Base-by-base conservation (phyloP, 1,139 yeast species). In the Wickerhamomyces sp. region DNA sequence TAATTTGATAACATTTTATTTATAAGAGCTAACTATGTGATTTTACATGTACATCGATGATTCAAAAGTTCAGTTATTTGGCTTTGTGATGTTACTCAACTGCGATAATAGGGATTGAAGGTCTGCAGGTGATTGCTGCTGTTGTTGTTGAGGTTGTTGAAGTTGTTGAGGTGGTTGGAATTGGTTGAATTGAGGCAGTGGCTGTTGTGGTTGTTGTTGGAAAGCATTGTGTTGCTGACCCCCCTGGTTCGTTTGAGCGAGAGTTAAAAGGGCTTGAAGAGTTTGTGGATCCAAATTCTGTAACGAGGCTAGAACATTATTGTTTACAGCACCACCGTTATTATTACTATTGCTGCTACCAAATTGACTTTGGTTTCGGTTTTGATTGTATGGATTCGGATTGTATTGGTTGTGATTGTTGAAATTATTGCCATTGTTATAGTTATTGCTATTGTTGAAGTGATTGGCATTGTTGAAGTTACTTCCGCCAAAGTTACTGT, bases 261-360 rank as follows among this genome's bases (percentile, higher is more conserved):
- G 51, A 1, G 68, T 54, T 24, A 75, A 52, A 49, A 75, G 61
- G 45, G 58, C 70, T 34, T 75, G 77, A 39, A 75, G 62, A 14
- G 77, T 66, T 27, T 62, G 61, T 9, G 78, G 78, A 38, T 75
- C 77, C 44, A 75, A 54, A 31, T 61, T 65, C 50, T 72, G 77
- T 34, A 75, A 49, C 2, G 65, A 62, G 28, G 59, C 51, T 12
- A 61, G 37, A 21, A 62, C 39, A 29, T 59, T 26, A 15, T 29
- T n/a, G n/a, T n/a, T n/a, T n/a, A n/a, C n/a, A n/a, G n/a, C n/a
- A n/a, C n/a, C n/a, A n/a, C n/a, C n/a, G n/a, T n/a, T n/a, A n/a
- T n/a, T n/a, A n/a, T n/a, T n/a, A n/a, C n/a, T n/a, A n/a, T n/a
- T n/a, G n/a, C n/a, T n/a, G n/a, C n/a, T n/a, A n/a, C n/a, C n/a